Base-by-base conservation (phyloP, 768 basidiomycete species). In the Rubroboletus satanas region DNA sequence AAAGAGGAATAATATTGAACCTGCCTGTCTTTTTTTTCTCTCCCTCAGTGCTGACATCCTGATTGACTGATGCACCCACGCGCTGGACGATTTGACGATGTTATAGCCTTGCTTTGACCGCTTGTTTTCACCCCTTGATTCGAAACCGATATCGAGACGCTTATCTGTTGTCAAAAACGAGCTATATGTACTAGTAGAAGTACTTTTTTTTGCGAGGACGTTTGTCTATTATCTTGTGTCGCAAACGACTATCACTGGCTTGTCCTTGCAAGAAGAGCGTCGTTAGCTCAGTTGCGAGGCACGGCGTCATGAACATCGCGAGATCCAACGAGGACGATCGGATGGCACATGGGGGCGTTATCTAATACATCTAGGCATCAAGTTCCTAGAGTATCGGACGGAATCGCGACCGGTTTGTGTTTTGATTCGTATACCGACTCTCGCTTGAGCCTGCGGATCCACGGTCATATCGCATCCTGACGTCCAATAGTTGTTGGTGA, bases 1-100 rank as follows among this genome's bases (percentile, higher is more conserved):
- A 71, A 71, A 61, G 68, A 71, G 42, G 70, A 69, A 55, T 70
- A 18, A 60, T 9, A 15, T 37, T 33, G 21, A 37, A 11, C 32
- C 37, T 46, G 3, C n/a, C 4, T 41, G 5, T 45, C 4, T 41
- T 36, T 38, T 51, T 43, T 15, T 43, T 15, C 36, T 38, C 31
- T 38, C n/a, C 11, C 17, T 38, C n/a, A 15, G 29, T 33, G 39
- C 47, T 32, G 37, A 44, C 33, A 12, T n/a, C 17, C 47, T 35
- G 38, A 23, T 44, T 32, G 26, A 26, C 21, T 15, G n/a, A 4
- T 37, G 45, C 18, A 7, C 46, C 15, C 47, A 43, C n/a, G 15
- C 29, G 28, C 8, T 45, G 49, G 28, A 58, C 56, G 21, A 45
- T 45, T 45, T 21, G 12, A 37, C 26, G 38, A 28, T 29, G 31